These are phyloP conservation scores for Rutstroemia sp. DNA, from an alignment of 2,329 filamentous ascomycete genomes.

Conservation along the genomic window DNA sequence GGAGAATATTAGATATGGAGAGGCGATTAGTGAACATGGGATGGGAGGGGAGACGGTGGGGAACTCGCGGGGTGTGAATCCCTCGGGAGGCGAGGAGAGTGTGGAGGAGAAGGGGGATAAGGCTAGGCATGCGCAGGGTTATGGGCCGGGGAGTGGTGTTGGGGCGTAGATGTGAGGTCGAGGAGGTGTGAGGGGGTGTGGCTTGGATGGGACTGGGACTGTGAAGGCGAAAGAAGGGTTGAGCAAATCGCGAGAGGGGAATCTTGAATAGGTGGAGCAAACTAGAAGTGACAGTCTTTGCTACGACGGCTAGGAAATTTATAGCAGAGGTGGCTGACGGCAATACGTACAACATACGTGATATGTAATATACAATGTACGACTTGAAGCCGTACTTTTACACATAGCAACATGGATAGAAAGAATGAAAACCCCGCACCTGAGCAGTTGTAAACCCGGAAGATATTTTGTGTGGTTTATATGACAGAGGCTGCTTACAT, in stretches of 20 bases:
- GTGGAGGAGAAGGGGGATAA: constrained; percentile 34
- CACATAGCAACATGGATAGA: too few relatives aligned
- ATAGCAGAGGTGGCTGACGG: too few relatives aligned
- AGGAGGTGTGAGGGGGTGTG: too few relatives aligned
- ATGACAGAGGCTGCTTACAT: background rate
- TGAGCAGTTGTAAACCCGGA: background rate
- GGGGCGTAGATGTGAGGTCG: constrained; percentile 37
- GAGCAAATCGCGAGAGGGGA: too few relatives aligned
- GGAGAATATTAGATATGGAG: constrained; percentile 48
- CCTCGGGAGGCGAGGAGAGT: constrained; percentile 21
- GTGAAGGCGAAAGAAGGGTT: too few relatives aligned
- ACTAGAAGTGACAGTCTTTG: too few relatives aligned
- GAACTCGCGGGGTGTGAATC: constrained; percentile 12
- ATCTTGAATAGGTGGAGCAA: too few relatives aligned
- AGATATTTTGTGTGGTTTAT: background rate
- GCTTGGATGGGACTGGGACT: background rate
- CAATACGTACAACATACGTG: too few relatives aligned
- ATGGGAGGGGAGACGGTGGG: constrained; percentile 45
- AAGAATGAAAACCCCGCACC: background rate
- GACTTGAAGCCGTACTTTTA: too few relatives aligned
- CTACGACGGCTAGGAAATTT: too few relatives aligned
- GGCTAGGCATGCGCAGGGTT: constrained; percentile 36
- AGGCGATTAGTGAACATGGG: constrained; percentile 47
- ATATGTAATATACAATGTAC: too few relatives aligned
- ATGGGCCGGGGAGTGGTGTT: constrained; percentile 49